Evolutionary conservation across 2,329 filamentous ascomycete genomes (phyloP).

Genomic region (Moelleriella libera): DNA sequence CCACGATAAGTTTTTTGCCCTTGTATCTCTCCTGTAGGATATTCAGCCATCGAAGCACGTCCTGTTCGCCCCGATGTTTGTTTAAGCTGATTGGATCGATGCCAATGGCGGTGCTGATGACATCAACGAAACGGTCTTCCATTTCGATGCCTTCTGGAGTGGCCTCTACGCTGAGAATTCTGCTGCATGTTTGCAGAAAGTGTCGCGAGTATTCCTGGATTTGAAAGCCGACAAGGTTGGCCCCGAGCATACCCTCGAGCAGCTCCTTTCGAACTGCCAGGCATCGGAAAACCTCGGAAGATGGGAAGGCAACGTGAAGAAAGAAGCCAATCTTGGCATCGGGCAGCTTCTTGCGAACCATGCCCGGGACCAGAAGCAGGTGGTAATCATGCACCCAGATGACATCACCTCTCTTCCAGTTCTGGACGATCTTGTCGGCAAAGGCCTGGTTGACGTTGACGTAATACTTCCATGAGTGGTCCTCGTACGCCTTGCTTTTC

Average conservation of each 20-base stretch:
- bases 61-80: conserved; percentile 52
- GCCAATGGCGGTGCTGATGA: conserved; percentile 73
- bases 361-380: conserved; percentile 71
- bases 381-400: conserved; percentile 98
- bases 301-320: conserved; percentile 87
- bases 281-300: conserved; percentile 90
- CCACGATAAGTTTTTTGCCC: conserved; percentile 82
- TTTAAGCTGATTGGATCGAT: conserved; percentile 72
- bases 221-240: conserved; percentile 87
- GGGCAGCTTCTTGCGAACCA: conserved; percentile 80
- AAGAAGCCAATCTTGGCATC: conserved; percentile 96
- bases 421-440: conserved; percentile 75
- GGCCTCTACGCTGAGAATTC: conserved; percentile 79
- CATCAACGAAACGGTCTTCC: conserved; percentile 86
- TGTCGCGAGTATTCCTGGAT: conserved; percentile 87
- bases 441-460: conserved; percentile 87
- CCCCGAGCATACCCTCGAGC: conserved; percentile 82
- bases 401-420: conserved; percentile 85
- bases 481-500: conserved; percentile 95
- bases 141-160: conserved; percentile 78
- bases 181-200: conserved; percentile 90
- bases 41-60: conserved; percentile 66
- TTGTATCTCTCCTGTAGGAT: conserved; percentile 73
- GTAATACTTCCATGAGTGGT: conserved; percentile 94
- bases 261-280: conserved; percentile 76